These are phyloP conservation scores for Ogataea dorogensis DNA, from an alignment of 805 yeast genomes.

Conservation along the genomic window DNA sequence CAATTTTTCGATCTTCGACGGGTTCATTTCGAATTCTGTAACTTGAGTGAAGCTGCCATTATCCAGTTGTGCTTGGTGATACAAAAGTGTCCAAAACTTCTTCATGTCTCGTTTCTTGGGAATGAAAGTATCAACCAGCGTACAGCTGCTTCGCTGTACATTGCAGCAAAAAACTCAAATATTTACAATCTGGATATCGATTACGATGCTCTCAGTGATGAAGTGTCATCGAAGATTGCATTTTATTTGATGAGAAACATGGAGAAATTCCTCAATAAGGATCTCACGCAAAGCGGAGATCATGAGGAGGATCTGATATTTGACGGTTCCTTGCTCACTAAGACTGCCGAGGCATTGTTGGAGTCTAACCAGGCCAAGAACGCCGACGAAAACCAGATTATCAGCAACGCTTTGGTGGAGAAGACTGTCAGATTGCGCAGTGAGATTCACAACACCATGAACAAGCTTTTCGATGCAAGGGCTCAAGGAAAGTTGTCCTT, in stretches of 20 bases:
- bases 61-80: constrained; percentile 48
- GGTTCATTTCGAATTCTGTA: constrained; percentile 55
- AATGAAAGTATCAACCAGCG: constrained; percentile 44
- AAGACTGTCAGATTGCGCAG: constrained; percentile 48
- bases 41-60: constrained; percentile 44
- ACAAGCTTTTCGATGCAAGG: constrained; percentile 45
- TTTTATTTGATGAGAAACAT: constrained; percentile 56
- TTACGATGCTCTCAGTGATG: constrained; percentile 51
- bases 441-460: constrained; percentile 53
- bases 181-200: constrained; percentile 53
- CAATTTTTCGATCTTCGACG: constrained; percentile 44
- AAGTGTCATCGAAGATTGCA: constrained; percentile 52
- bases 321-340: constrained; percentile 73
- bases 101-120: constrained; percentile 56
- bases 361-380: constrained; percentile 36
- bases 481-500: constrained; percentile 46
- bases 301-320: constrained; percentile 60
- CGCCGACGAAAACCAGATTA: constrained; percentile 41
- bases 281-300: constrained; percentile 21
- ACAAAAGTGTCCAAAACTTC: constrained; percentile 45
- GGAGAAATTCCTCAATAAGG: constrained; percentile 43
- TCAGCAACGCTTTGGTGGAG: constrained; percentile 50
- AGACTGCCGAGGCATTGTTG: constrained; percentile 67
- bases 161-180: constrained; percentile 48
- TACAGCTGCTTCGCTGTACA: constrained; percentile 49